Conservation (phyloP, 768 basidiomycete species). For the Mycena amicta region DNA sequence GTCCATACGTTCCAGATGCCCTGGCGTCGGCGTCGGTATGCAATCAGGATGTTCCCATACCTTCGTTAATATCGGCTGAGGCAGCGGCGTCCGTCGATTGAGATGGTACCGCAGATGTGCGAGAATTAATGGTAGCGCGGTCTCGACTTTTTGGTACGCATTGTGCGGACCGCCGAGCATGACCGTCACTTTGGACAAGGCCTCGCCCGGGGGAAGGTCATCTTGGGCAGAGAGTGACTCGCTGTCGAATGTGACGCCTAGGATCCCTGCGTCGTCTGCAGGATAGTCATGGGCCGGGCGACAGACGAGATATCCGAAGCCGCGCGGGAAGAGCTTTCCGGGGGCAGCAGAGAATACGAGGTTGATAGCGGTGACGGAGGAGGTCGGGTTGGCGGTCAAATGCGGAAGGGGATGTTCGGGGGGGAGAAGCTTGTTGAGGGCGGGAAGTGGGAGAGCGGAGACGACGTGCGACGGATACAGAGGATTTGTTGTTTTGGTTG, state of each 20-base stretch:
- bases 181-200: constrained; percentile 78
- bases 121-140: constrained; percentile 33
- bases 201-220: constrained; percentile 23
- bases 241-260: constrained; percentile 92
- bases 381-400: constrained; percentile 66
- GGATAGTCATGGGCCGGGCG: constrained; percentile 64
- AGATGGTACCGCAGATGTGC: constrained; percentile 49
- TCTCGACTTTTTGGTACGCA: constrained; percentile 23
- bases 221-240: constrained; percentile 67
- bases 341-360: constrained; percentile 70
- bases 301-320: constrained; percentile 94
- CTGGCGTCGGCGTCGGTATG: constrained; percentile 78
- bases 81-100: constrained; percentile 40
- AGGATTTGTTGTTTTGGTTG: constrained; percentile 38
- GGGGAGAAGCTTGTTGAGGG: constrained; percentile 48
- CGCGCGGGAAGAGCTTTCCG: constrained; percentile 68
- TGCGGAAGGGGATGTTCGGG: constrained; percentile 68
- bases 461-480: constrained; percentile 66
- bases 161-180: constrained; percentile 87
- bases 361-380: constrained; percentile 88
- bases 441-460: constrained; percentile 73
- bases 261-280: constrained; percentile 48
- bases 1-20: constrained; percentile 70
- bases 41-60: constrained; percentile 61
- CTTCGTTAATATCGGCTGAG: constrained; percentile 56